A percentile compares a stretch with the other conserved stretches of the same genome.
Evolutionary conservation across 2,329 filamentous ascomycete species (phyloP).

Genomic region (Botryotinia narcissicola): DNA sequence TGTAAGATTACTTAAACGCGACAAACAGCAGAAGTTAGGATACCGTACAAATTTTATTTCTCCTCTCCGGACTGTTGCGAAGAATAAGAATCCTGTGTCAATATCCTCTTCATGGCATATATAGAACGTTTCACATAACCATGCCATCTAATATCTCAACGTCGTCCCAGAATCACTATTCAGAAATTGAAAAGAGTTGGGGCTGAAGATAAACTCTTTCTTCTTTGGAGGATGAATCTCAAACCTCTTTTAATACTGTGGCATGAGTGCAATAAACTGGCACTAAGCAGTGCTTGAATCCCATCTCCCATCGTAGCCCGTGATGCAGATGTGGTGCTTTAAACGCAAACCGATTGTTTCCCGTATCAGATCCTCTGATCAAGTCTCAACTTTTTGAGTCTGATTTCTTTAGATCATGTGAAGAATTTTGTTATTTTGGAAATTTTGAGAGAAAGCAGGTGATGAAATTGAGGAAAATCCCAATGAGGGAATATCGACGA

Average conservation of each 20-base stretch:
- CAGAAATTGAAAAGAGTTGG: too few relatives aligned
- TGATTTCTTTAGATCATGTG: rapidly evolving
- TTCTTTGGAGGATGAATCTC: not conserved
- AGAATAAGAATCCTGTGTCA: too few relatives aligned
- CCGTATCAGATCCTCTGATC: not conserved
- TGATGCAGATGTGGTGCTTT: not conserved
- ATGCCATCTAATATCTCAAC: too few relatives aligned
- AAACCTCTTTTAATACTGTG: rapidly evolving
- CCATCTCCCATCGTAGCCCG: too few relatives aligned
- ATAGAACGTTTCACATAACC: too few relatives aligned
- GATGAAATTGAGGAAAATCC: not conserved
- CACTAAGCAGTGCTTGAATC: not conserved
- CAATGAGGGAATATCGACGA: not conserved
- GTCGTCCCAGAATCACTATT: too few relatives aligned
- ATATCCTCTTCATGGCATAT: too few relatives aligned
- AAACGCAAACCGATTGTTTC: not conserved
- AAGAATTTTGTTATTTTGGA: not conserved
- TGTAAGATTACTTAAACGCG: too few relatives aligned
- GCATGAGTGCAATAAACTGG: not conserved
- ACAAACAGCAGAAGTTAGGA: too few relatives aligned
- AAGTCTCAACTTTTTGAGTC: not conserved
- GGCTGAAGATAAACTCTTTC: too few relatives aligned
- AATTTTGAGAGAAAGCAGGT: not conserved
- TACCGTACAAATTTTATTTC: too few relatives aligned
- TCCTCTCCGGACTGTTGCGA: too few relatives aligned